phyloP scores from a whole-genome alignment of 1,284 basidiomycete genomes.

The Bondarzewia mesenterica region DNA sequence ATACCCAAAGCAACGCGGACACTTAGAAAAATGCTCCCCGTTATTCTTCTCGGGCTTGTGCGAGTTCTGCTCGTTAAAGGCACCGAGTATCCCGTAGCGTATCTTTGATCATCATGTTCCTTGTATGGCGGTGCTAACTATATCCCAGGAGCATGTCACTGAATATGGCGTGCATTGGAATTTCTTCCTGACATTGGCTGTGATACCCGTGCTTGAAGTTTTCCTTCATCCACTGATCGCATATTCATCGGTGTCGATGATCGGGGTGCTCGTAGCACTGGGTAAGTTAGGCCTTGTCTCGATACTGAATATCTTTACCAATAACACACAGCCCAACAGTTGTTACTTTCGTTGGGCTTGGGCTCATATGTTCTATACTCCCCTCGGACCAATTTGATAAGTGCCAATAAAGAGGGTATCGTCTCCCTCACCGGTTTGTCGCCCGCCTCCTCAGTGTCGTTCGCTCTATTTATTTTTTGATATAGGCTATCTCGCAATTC shows the following conservation, averaged over 20 bases:
- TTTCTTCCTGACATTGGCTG: slow-evolving; percentile 91
- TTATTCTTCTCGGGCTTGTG: slow-evolving; percentile 70
- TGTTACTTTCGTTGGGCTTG: slow-evolving; percentile 48
- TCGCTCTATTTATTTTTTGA: background rate
- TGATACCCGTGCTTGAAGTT: slow-evolving; percentile 74
- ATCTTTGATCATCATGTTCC: background rate
- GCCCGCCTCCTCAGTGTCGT: slow-evolving; percentile 2
- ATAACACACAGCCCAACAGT: slow-evolving; percentile 61
- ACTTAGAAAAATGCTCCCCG: slow-evolving; percentile 54
- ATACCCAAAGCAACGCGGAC: slow-evolving; percentile 42
- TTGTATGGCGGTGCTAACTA: background rate
- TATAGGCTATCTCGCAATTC: slow-evolving; percentile 87
- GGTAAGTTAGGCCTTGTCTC: slow-evolving; percentile 33
- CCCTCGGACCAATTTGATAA: slow-evolving; percentile 55
- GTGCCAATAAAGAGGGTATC: slow-evolving; percentile 91
- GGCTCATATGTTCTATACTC: slow-evolving; percentile 59
- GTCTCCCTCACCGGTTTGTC: slow-evolving; percentile 65
- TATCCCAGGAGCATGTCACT: slow-evolving; percentile 79
- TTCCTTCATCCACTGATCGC: slow-evolving; percentile 58
- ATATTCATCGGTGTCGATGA: slow-evolving; percentile 47
- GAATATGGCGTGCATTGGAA: slow-evolving; percentile 99
- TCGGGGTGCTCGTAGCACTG: slow-evolving; percentile 59
- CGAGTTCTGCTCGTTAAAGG: slow-evolving; percentile 88
- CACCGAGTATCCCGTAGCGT: slow-evolving; percentile 82
- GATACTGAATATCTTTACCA: no score